Percentiles rank a stretch among this genome's conserved stretches.
Evolutionary conservation across 2,329 filamentous ascomycete genomes (phyloP).

Genomic region (Cladosporium halotolerans): DNA sequence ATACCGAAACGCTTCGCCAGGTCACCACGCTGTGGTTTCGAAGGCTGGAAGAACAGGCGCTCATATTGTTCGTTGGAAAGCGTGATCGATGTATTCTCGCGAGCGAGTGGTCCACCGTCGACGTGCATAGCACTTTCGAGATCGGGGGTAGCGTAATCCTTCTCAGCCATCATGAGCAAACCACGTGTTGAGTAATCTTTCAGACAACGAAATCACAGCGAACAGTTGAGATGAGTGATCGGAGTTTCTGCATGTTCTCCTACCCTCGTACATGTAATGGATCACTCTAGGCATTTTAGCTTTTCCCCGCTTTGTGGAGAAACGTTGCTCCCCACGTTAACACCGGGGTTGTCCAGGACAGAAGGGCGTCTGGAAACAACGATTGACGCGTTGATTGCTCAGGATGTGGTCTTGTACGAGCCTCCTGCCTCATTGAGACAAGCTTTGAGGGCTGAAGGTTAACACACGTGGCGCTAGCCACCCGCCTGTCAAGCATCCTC

Average conservation of each 20-base stretch:
- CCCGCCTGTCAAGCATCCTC: conserved; percentile 6
- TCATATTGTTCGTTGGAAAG: conserved; percentile 25
- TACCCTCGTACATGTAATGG: neutral
- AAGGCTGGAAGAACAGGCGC: conserved; percentile 24
- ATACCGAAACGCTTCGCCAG: conserved; percentile 22
- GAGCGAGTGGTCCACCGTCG: conserved; percentile 15
- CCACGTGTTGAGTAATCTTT: too few relatives aligned
- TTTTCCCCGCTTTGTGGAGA: conserved; percentile 8
- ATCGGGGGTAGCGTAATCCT: neutral
- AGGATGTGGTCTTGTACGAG: neutral
- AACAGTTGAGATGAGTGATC: too few relatives aligned
- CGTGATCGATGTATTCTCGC: conserved; percentile 21
- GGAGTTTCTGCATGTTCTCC: too few relatives aligned
- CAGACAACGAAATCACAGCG: too few relatives aligned
- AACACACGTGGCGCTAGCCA: conserved; percentile 9
- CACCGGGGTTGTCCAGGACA: too few relatives aligned
- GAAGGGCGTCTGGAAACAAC: neutral
- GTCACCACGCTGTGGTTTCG: conserved; percentile 19
- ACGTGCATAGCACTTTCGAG: conserved; percentile 6
- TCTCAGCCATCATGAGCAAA: neutral
- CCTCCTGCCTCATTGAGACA: neutral
- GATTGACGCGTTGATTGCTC: neutral
- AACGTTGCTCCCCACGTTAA: neutral
- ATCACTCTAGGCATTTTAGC: neutral
- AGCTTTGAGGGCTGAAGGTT: too few relatives aligned